Evolutionary conservation across 2,329 filamentous ascomycete genomes (phyloP), one percentile per base, ranked within the genome.

Genomic region (Alternaria panax): DNA sequence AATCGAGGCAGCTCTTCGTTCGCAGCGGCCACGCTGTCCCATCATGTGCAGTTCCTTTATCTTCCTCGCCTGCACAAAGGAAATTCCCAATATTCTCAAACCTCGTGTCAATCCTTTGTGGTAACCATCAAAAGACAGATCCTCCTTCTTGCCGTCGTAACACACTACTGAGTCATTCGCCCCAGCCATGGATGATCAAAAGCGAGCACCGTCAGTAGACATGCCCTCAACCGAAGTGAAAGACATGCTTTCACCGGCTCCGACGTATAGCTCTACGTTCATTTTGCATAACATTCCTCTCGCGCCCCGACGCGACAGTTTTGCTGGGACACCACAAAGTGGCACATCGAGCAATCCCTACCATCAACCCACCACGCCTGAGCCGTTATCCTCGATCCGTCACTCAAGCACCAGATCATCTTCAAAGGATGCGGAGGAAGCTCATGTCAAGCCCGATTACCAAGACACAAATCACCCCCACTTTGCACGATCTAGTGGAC

Each of bases 221-320:
- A 67, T 71, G 18, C 45, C 60, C 28, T 64, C 59, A 8, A 52
- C 59, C 25, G 55, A 64, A 14, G 40, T 46, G 43, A 57, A 56
- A n/a, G 24, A 51, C 25, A 30, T 54, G n/a, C 46, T 25, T 7
- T 72, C 68, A 7, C 69, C 70, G 32, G 63, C 69, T 30, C 70
- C 70, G 42, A 60, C 65, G n/a, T 73, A 73, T 57, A 60, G 51
- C 11, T 68, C 67, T 12, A 64, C 64, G 22, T 63, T 66, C 38
- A 27, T 60, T 38, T 43, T 42, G 11, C 34, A 57, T 51, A 20
- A 27, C 20, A 34, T 34, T 53, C 32, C 20, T 32, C 22, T 32
- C 36, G 51, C 36, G 40, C 47, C 48, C 34, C 54, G 47, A 32
- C 36, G 51, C 58, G 28, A 20, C 24, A 20, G 2, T n/a, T 20